These are phyloP conservation scores for Triticum timopheevii DNA, from an alignment of 176 grass and related monocot species.

Conservation along the genomic window DNA sequence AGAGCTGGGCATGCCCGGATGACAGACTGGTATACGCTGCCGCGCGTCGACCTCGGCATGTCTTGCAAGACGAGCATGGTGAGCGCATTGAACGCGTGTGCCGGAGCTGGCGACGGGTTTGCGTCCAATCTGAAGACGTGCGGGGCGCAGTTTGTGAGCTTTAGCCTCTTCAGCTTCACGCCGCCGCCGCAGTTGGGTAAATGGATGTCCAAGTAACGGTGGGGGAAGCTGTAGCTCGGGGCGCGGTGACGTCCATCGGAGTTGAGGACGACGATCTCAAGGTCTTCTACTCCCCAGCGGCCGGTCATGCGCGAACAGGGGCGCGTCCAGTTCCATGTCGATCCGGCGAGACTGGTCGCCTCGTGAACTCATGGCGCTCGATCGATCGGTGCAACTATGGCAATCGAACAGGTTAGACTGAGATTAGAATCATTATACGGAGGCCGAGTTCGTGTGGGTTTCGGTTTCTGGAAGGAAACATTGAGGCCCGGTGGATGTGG, in stretches of 20 bases:
- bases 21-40: neutral
- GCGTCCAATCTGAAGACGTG: too few species aligned
- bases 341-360: neutral
- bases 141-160: neutral
- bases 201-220: neutral
- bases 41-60: neutral
- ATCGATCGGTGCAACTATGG: neutral
- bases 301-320: neutral
- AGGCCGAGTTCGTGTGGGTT: too few species aligned
- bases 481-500: too few species aligned
- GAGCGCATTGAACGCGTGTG: neutral
- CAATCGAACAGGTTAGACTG: too few species aligned
- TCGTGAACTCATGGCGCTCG: neutral
- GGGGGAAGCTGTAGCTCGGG: neutral
- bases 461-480: too few species aligned
- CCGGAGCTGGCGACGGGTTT: neutral
- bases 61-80: slow-evolving; percentile 14
- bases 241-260: neutral
- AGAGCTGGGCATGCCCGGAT: neutral
- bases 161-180: neutral
- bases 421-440: too few species aligned
- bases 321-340: neutral
- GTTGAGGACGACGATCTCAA: neutral
- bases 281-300: slow-evolving; percentile 1
- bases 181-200: neutral